Evolutionary conservation across 1,284 basidiomycete species (phyloP), one percentile per base, ranked within the genome.

Genomic region (Cutaneotrichosporon dermatis): DNA sequence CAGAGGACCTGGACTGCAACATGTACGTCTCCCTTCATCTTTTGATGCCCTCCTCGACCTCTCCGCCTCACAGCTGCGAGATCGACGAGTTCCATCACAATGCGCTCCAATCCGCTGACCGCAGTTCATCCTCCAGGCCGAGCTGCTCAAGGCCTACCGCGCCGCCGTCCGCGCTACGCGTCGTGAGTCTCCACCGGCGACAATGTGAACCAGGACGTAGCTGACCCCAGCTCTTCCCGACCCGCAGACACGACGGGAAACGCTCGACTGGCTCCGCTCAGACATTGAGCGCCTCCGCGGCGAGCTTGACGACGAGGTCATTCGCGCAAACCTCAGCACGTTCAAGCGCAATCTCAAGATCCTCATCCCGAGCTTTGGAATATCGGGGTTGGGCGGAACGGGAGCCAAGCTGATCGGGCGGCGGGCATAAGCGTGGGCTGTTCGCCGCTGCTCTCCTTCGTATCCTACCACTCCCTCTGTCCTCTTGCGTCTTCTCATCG

Each of bases 61-160:
- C 5, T 9, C 25, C 5, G 35, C 44, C 12, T 8, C 33, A 48
- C 25, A 25, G 25, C 25, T 25, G 25, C 25, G 25, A 25, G 25
- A 25, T 25, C 25, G 25, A 25, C 25, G 25, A 25, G 25, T 25
- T 25, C 25, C 25, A 25, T 25, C 25, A 25, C 10, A 49, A 48
- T 16, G 46, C 33, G 7, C 6, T 4, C 36, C 7, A 16, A 52
- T 9, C 7, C 2, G n/a, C 51, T 36, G 34, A 55, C 37, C 41
- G 4, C 61, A 78, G 76, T 79, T 79, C 57, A 63, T 79, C 41
- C 58, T 77, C 36, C 74, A 74, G 54, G 71, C 73, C 7, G 68
- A 72, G 41, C 55, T 76, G 40, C 43, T 76, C 4, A 67, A 74
- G 12, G 72, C 76, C 2, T 79, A 79, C 61, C 66, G 77, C 8